Evolutionary conservation across 2,329 filamentous ascomycete genomes (phyloP).

Genomic region (Rhytidhysteron rufulum): DNA sequence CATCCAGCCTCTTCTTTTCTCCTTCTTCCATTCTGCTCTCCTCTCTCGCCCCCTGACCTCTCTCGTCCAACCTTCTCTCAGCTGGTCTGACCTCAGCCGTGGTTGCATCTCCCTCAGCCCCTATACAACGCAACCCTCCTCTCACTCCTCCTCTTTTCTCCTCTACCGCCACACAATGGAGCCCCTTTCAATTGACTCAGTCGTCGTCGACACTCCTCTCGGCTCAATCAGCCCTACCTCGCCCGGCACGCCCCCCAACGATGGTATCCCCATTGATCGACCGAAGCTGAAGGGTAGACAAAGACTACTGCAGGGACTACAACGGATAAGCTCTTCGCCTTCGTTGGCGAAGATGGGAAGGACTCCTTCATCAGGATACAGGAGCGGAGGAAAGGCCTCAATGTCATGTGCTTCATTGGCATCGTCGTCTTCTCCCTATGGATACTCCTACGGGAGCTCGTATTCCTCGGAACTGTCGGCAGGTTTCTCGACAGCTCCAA

Average conservation of each 20-base stretch:
- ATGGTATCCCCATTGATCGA: slow-evolving; percentile 25
- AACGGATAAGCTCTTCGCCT: slow-evolving; percentile 78
- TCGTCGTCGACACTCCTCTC: slow-evolving; percentile 29
- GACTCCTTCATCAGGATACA: slow-evolving; percentile 63
- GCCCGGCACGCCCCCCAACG: slow-evolving; percentile 15
- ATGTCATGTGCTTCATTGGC: slow-evolving; percentile 63
- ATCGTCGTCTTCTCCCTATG: slow-evolving; percentile 48
- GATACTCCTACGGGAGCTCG: slow-evolving; percentile 52
- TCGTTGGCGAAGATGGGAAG: slow-evolving; percentile 64
- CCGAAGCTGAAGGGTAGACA: slow-evolving; percentile 65
- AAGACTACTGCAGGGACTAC: slow-evolving; percentile 67
- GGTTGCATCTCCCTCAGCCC: no score
- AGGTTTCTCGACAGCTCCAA: slow-evolving; percentile 54
- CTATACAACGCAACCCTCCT: no score
- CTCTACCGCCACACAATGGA: slow-evolving; percentile 21
- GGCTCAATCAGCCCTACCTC: slow-evolving; percentile 11
- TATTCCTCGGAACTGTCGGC: slow-evolving; percentile 55
- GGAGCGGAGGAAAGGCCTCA: slow-evolving; percentile 59
- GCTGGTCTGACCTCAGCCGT: no score
- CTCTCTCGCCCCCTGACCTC: not conserved
- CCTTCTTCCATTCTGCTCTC: not conserved
- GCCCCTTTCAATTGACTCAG: slow-evolving; percentile 34
- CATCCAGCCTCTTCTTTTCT: not conserved
- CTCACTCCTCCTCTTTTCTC: no score
- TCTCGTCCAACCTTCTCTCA: no score